Conservation (phyloP, 208 protist genomes). For the Leishmania aethiopica region DNA sequence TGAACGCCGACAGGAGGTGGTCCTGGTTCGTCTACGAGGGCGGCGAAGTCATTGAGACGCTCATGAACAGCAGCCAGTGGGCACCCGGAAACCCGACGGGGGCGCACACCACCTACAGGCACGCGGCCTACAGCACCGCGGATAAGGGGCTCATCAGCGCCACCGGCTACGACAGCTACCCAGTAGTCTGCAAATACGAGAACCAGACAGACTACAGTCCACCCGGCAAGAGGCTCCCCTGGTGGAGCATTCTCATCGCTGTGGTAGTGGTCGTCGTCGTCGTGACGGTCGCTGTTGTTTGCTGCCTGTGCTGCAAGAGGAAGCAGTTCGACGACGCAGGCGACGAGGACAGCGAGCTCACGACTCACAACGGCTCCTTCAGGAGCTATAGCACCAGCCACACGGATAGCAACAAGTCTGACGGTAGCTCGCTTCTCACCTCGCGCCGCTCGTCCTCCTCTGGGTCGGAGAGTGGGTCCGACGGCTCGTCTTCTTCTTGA, state of each 20-base stretch:
- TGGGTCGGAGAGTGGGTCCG: neutral
- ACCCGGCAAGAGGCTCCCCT: slow-evolving; percentile 9
- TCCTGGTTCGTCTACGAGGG: slow-evolving; percentile 4
- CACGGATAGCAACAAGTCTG: neutral
- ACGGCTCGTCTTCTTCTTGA: slow-evolving; percentile 4
- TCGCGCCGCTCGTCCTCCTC: slow-evolving; percentile 4
- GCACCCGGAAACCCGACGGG: slow-evolving; percentile 12
- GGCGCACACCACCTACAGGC: slow-evolving; percentile 1
- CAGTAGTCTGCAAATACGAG: neutral
- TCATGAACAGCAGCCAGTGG: slow-evolving; percentile 4
- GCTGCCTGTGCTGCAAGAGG: slow-evolving; percentile 21
- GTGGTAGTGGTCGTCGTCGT: slow-evolving; percentile 8
- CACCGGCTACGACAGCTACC: neutral
- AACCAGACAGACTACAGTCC: neutral
- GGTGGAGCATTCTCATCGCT: slow-evolving; percentile 26
- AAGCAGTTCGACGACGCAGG: neutral
- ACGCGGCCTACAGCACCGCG: slow-evolving; percentile 14
- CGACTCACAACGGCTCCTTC: slow-evolving; percentile 18
- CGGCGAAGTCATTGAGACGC: neutral
- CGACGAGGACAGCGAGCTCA: slow-evolving; percentile 8
- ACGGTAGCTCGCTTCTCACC: neutral
- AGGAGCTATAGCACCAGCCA: neutral
- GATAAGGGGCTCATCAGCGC: slow-evolving; percentile 13
- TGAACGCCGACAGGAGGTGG: neutral
- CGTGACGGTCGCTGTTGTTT: neutral